phyloP scores from a whole-genome alignment of 1,284 basidiomycete genomes.

The Ganoderma boninense region DNA sequence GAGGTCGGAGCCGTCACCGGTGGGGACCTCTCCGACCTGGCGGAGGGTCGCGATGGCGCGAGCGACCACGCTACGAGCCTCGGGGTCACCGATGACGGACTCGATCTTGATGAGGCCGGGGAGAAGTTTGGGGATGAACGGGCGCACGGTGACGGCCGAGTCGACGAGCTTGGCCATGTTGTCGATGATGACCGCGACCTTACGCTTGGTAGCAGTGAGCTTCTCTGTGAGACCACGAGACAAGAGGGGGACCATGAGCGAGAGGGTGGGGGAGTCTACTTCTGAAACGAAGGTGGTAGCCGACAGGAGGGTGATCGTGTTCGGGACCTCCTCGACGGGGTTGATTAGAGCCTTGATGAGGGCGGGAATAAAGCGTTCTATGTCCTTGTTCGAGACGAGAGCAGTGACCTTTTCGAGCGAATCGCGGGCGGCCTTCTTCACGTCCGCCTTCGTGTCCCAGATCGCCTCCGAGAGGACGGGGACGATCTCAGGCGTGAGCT shows the following conservation, averaged over 20 bases:
- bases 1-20: slow-evolving; percentile 88
- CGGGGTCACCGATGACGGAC: slow-evolving; percentile 92
- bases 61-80: slow-evolving; percentile 90
- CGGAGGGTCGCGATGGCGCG: slow-evolving; percentile 94
- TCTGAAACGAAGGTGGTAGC: slow-evolving; percentile 99
- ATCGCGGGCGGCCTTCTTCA: slow-evolving; percentile 98
- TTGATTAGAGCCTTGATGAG: slow-evolving; percentile 98
- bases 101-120: slow-evolving; percentile 96
- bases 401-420: slow-evolving; percentile 94
- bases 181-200: slow-evolving; percentile 96
- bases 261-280: slow-evolving; percentile 98
- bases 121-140: slow-evolving; percentile 95
- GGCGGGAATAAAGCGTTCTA: slow-evolving; percentile 97
- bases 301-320: slow-evolving; percentile 95
- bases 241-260: slow-evolving; percentile 98
- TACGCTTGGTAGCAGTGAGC: slow-evolving; percentile 94
- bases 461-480: slow-evolving; percentile 96
- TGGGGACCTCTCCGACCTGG: slow-evolving; percentile 89
- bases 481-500: slow-evolving; percentile 95
- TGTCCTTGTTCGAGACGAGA: slow-evolving; percentile 99
- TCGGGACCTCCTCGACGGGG: slow-evolving; percentile 99
- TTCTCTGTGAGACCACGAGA: slow-evolving; percentile 96
- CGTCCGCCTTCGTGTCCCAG: slow-evolving; percentile 99
- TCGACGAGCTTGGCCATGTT: slow-evolving; percentile 99
- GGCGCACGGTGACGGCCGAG: slow-evolving; percentile 93